Base-by-base conservation (phyloP, 768 basidiomycete species). In the Suillus fuscotomentosus region DNA sequence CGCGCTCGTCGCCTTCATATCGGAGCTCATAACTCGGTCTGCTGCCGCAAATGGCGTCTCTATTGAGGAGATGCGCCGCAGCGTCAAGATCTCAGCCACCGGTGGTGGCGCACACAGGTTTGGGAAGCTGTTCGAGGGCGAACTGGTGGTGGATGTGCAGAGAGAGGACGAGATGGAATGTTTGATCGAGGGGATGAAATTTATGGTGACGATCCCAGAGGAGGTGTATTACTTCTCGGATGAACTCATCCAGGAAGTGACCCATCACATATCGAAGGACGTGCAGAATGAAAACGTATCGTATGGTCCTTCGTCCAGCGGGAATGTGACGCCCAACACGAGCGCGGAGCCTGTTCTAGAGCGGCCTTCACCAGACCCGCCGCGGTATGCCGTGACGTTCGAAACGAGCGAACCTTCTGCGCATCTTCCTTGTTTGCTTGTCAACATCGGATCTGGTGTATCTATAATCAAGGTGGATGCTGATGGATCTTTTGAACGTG, bases 101-200 rank as follows among this genome's bases (percentile, higher is more conserved):
- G 97, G 97, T 20, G 97, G 97, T 20, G 97, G 97, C 43, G 97
- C 97, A 48, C 95, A 97, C 83, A 89, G 86, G 72, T 99, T 96
- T 79, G 89, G 96, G 76, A 90, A 92, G 70, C 79, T 92, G 60
- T 90, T 99, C 75, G 82, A 82, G 60, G 80, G 80, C 24, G 86
- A 86, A 67, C 80, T 98, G 15, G 87, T 83, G 34, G 93, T 99
- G 60, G 94, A 96, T 72, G 94, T 98, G 50, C 80, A 82, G 66
- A 78, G 90, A 63, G 97, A 99, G 77, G 97, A 99, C 75, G 97
- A 99, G 84, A 99, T 99, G 97, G 97, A 94, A 79, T 98, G 97
- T 71, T 78, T 99, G 73, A 99, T 98, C 69, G 90, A 94, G 70
- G 97, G 97, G 36, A 83, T 99, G 73, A 92, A 94, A 77, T 99